A percentile compares a stretch with the other conserved stretches of the same genome.
phyloP scores from a whole-genome alignment of 2,329 filamentous ascomycete genomes.

The Gyromitra esculenta region DNA sequence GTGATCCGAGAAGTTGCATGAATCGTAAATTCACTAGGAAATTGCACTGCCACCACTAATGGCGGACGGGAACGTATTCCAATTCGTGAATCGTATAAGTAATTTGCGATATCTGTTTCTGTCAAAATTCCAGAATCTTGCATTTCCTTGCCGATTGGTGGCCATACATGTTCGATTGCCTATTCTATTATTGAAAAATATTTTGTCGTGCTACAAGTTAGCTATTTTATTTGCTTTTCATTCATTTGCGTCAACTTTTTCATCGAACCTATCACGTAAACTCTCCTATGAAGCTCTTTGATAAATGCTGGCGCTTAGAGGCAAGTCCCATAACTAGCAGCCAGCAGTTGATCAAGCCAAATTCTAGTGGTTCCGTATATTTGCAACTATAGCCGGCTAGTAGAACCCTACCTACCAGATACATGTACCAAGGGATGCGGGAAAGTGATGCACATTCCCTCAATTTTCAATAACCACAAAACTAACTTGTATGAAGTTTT shows the following conservation, averaged over 20 bases:
- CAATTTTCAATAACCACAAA: too few relatives aligned
- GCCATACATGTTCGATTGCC: neutral
- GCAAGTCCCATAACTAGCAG: neutral
- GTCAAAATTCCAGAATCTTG: neutral
- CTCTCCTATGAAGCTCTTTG: too few relatives aligned
- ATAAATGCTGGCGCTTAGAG: neutral
- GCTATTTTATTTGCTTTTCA: constrained; percentile 2
- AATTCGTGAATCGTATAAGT: neutral
- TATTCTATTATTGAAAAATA: neutral
- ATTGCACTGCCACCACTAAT: constrained; percentile 11
- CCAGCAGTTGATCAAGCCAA: neutral
- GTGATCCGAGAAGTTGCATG: constrained; percentile 13
- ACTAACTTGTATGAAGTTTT: too few relatives aligned
- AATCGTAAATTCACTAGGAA: constrained; percentile 26
- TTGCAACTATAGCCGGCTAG: neutral
- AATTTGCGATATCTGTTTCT: constrained; percentile 7
- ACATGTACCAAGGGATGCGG: too few relatives aligned
- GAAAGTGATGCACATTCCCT: too few relatives aligned
- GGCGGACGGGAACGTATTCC: neutral
- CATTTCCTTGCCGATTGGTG: neutral
- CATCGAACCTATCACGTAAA: neutral
- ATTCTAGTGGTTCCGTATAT: neutral
- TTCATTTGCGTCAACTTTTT: neutral
- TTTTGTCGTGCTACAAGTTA: neutral
- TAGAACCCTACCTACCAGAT: too few relatives aligned